Evolutionary conservation across 495 filamentous ascomycete genomes (phyloP).

Genomic region (Lepraria neglecta): DNA sequence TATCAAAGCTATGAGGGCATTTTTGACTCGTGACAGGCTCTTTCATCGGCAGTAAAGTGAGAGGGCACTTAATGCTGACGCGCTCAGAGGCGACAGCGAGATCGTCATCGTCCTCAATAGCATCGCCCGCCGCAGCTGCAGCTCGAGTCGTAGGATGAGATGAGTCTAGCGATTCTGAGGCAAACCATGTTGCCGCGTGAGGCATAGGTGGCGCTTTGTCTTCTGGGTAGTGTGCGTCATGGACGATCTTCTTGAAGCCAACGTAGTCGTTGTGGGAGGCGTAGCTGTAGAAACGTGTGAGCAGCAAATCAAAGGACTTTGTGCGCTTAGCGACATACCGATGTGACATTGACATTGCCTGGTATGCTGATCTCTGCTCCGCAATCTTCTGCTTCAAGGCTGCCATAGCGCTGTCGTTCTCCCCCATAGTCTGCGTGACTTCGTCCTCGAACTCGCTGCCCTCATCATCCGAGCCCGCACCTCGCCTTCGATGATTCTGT

Average conservation of each 20-base stretch:
- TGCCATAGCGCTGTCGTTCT: constrained; percentile 23
- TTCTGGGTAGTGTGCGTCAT: constrained; percentile 64
- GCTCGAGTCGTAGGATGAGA: constrained; percentile 21
- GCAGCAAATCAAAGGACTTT: background rate
- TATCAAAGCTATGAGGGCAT: constrained; percentile 82
- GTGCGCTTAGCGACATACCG: background rate
- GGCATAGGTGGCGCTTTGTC: constrained; percentile 59
- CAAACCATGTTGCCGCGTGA: constrained; percentile 67
- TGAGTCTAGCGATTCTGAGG: constrained; percentile 25
- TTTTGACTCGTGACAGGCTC: constrained; percentile 69
- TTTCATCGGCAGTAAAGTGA: constrained; percentile 67
- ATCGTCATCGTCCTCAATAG: constrained; percentile 60
- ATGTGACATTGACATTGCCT: constrained; percentile 18
- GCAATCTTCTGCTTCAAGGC: constrained; percentile 31
- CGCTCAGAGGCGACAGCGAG: constrained; percentile 63
- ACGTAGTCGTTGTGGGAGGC: constrained; percentile 72
- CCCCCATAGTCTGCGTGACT: constrained; percentile 26
- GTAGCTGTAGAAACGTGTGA: constrained; percentile 42
- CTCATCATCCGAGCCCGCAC: constrained; percentile 27
- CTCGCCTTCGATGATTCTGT: constrained; percentile 24
- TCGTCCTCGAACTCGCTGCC: constrained; percentile 32
- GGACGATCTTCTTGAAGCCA: constrained; percentile 67
- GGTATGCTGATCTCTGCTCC: constrained; percentile 32
- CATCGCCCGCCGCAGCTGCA: constrained; percentile 28
- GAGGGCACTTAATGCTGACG: constrained; percentile 68